A percentile compares a stretch with the other conserved stretches of the same genome.
phyloP scores from a whole-genome alignment of 2,329 filamentous ascomycete species.

The Sporothrix pseudoabietina region DNA sequence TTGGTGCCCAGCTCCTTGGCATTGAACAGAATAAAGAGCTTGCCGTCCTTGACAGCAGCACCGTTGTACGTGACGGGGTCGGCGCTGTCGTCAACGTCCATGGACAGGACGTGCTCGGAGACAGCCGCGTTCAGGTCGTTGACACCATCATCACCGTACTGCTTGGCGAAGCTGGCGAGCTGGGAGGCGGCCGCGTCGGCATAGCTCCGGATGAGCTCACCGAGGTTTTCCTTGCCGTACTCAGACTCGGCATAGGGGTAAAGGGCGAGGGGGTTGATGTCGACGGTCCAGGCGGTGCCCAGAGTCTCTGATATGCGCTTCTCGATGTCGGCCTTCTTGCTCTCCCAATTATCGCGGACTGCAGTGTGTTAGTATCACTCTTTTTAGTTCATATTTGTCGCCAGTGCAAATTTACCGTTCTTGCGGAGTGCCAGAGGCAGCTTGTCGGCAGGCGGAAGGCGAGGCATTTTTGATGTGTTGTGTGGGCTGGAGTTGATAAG shows the following conservation, averaged over 20 bases:
- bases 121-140: slow-evolving; percentile 51
- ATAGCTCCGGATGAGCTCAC: slow-evolving; percentile 49
- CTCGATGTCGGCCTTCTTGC: slow-evolving; percentile 50
- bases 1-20: slow-evolving; percentile 50
- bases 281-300: slow-evolving; percentile 53
- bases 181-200: slow-evolving; percentile 25
- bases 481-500: neutral
- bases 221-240: slow-evolving; percentile 48
- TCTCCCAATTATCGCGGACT: slow-evolving; percentile 59
- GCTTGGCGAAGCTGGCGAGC: slow-evolving; percentile 24
- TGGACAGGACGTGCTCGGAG: slow-evolving; percentile 47
- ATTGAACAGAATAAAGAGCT: slow-evolving; percentile 53
- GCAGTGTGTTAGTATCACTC: neutral
- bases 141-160: slow-evolving; percentile 43
- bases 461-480: slow-evolving; percentile 25
- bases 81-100: slow-evolving; percentile 49
- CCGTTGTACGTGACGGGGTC: slow-evolving; percentile 49
- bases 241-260: slow-evolving; percentile 50
- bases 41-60: slow-evolving; percentile 46
- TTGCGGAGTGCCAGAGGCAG: slow-evolving; percentile 56
- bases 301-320: slow-evolving; percentile 49
- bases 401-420: slow-evolving; percentile 46
- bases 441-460: slow-evolving; percentile 52
- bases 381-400: neutral
- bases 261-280: slow-evolving; percentile 51